Evolutionary conservation across 352 stramenopile species (phyloP).

Genomic region (Phytophthora capsici): DNA sequence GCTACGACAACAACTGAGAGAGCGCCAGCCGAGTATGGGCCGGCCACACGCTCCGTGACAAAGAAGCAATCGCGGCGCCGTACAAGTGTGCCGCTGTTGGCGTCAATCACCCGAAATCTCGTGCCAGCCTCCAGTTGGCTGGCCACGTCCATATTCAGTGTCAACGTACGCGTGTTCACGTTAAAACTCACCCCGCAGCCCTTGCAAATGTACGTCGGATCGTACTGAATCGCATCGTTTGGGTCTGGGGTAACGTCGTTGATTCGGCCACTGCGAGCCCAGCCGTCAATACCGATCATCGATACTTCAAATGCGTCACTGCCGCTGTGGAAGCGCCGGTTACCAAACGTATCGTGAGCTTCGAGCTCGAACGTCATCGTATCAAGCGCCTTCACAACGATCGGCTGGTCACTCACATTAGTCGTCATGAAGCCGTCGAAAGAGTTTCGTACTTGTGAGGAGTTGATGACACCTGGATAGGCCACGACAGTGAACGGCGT

Average conservation of each 20-base stretch:
- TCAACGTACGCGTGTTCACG: constrained; percentile 49
- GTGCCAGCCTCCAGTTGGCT: constrained; percentile 60
- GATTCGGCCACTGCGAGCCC: constrained; percentile 86
- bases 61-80: constrained; percentile 75
- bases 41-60: constrained; percentile 50
- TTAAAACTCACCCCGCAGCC: constrained; percentile 63
- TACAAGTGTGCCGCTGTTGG: constrained; percentile 63
- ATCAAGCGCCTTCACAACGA: constrained; percentile 49
- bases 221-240: constrained; percentile 44
- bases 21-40: constrained; percentile 35
- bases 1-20: constrained; percentile 55
- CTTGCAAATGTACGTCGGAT: constrained; percentile 58
- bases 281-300: constrained; percentile 82
- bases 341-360: constrained; percentile 77
- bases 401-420: constrained; percentile 19
- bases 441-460: constrained; percentile 59
- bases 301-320: constrained; percentile 83
- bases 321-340: constrained; percentile 89
- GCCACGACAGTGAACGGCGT: constrained; percentile 70
- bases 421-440: constrained; percentile 64
- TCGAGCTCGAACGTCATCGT: constrained; percentile 81
- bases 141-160: constrained; percentile 64
- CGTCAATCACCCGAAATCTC: constrained; percentile 66
- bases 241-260: constrained; percentile 67
- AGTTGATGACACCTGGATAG: constrained; percentile 79